Conservation (phyloP, 2,329 filamentous ascomycete genomes). For the Dryadomyces sulphureus region DNA sequence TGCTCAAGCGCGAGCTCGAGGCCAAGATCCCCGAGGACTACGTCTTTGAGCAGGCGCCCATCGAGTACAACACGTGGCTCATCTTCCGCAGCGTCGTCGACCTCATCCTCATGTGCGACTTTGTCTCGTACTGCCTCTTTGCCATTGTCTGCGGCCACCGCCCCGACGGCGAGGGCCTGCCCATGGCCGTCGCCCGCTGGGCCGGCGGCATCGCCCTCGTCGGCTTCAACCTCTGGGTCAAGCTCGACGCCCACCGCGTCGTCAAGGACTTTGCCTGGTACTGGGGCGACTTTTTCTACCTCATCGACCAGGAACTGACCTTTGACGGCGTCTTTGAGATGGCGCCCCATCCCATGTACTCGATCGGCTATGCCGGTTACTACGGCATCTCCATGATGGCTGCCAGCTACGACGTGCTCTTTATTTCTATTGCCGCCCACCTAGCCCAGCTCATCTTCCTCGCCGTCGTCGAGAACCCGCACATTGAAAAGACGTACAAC, state of each 20-base stretch:
- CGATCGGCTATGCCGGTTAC: slow-evolving; percentile 92
- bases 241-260: slow-evolving; percentile 90
- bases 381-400: slow-evolving; percentile 98
- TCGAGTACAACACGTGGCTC: slow-evolving; percentile 99
- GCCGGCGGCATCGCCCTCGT: slow-evolving; percentile 61
- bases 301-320: slow-evolving; percentile 93
- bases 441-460: slow-evolving; percentile 90
- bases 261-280: slow-evolving; percentile 99
- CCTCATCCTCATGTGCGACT: slow-evolving; percentile 97
- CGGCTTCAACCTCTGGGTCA: slow-evolving; percentile 95
- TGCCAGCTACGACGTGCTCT: slow-evolving; percentile 91
- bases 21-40: slow-evolving; percentile 92
- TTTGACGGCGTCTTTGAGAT: slow-evolving; percentile 99
- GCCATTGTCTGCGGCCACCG: slow-evolving; percentile 72
- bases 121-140: slow-evolving; percentile 91
- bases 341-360: slow-evolving; percentile 98
- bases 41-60: slow-evolving; percentile 76
- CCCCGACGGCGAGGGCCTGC: slow-evolving; percentile 54
- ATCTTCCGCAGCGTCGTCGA: slow-evolving; percentile 92
- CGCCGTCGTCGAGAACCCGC: slow-evolving; percentile 82
- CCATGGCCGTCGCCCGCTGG: slow-evolving; percentile 66
- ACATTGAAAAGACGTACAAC: slow-evolving; percentile 97
- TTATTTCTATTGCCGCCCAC: slow-evolving; percentile 92
- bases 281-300: slow-evolving; percentile 98
- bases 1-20: slow-evolving; percentile 82